A percentile compares a stretch with the other conserved stretches of the same genome.
Conservation (phyloP, 208 protist genomes). For the Trypanosoma platydactyli region DNA sequence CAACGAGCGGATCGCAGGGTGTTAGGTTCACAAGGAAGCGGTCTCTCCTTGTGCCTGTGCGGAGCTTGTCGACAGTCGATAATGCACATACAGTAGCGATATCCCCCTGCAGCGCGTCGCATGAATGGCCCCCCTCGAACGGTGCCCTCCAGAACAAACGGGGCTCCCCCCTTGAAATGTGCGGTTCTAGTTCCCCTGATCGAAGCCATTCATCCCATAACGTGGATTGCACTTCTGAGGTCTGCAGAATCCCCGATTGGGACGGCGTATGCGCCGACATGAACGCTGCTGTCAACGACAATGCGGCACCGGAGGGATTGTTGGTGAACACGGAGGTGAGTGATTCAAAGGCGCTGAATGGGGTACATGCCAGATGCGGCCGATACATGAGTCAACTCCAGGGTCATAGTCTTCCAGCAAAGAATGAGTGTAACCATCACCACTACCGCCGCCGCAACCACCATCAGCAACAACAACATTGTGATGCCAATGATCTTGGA, state of each 20-base stretch:
- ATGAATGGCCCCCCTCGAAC: slow-evolving; percentile 3
- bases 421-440: not conserved
- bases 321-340: not conserved
- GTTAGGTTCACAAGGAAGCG: not conserved
- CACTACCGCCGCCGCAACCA: not conserved
- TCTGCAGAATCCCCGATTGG: not conserved
- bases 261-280: not conserved
- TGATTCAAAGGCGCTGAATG: not conserved
- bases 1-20: not conserved
- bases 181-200: not conserved
- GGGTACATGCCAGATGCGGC: not conserved
- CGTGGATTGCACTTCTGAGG: not conserved
- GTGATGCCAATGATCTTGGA: not conserved
- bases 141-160: not conserved
- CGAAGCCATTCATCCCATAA: not conserved
- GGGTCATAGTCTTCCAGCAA: not conserved
- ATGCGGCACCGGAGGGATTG: not conserved
- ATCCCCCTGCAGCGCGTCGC: not conserved
- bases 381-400: not conserved
- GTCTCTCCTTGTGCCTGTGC: not conserved
- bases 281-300: not conserved
- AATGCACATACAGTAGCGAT: not conserved
- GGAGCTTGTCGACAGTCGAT: not conserved
- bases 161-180: not conserved
- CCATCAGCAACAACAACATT: not conserved